Percentiles rank a stretch among this genome's conserved stretches.
Conservation (phyloP, 2,329 filamentous ascomycete genomes). For the Alternaria gansuensis region DNA sequence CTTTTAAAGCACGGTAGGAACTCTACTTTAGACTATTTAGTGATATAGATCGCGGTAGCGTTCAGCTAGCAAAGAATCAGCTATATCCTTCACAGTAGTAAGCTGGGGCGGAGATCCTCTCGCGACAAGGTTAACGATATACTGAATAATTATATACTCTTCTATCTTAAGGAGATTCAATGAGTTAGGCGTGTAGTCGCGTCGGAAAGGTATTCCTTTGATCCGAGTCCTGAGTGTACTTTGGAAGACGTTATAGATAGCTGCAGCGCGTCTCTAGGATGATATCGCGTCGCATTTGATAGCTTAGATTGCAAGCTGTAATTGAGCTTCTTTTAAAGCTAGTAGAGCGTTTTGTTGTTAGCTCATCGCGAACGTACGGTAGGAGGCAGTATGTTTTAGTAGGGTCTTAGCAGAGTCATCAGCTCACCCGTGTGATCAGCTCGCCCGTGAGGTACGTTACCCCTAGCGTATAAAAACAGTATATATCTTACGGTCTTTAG, state of each 20-base stretch:
- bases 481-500: too few species aligned
- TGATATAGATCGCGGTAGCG: too few species aligned
- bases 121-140: background rate
- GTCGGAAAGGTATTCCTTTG: background rate
- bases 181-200: background rate
- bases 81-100: background rate
- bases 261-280: background rate
- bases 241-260: background rate
- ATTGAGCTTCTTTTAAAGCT: too few species aligned
- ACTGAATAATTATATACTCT: background rate
- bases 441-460: background rate
- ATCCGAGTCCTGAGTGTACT: background rate
- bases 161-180: background rate
- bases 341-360: background rate
- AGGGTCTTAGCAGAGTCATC: background rate
- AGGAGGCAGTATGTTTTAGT: background rate
- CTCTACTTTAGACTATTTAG: background rate
- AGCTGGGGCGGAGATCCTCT: background rate
- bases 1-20: conserved; percentile 35
- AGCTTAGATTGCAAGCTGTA: background rate
- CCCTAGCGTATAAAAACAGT: too few species aligned
- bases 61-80: background rate
- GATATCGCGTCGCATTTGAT: background rate
- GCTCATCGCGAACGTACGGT: background rate
- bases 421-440: background rate